These are phyloP conservation scores for Pseudocercospora fijiensis DNA, from an alignment of 2,329 filamentous ascomycete genomes.

Conservation along the genomic window DNA sequence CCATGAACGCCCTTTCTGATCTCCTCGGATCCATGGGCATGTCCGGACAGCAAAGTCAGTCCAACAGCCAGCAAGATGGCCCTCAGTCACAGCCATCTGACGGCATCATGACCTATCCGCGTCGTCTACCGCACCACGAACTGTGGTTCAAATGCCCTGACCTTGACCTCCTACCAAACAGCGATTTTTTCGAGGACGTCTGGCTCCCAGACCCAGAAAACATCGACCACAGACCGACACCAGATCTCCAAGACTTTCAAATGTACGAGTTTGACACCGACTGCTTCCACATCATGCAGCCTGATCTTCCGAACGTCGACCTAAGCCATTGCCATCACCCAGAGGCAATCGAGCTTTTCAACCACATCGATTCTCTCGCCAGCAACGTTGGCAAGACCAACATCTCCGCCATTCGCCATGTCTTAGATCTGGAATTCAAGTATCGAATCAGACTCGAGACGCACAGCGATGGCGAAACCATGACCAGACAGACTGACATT, in stretches of 20 bases:
- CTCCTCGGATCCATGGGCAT: neutral
- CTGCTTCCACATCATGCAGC: conserved; percentile 6
- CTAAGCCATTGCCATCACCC: neutral
- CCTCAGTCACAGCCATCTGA: neutral
- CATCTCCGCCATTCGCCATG: conserved; percentile 5
- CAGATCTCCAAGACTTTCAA: conserved; percentile 4
- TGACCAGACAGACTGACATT: conserved; percentile 7
- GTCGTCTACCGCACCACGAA: conserved; percentile 12
- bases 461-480: neutral
- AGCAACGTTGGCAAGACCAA: conserved; percentile 5
- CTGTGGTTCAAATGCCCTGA: conserved; percentile 13
- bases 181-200: neutral
- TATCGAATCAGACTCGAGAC: conserved; percentile 4
- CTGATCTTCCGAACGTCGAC: neutral
- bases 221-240: conserved; percentile 6
- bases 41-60: neutral
- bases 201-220: conserved; percentile 10
- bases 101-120: neutral
- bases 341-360: neutral
- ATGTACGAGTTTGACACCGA: conserved; percentile 3
- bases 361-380: conserved; percentile 5
- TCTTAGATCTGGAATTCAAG: neutral
- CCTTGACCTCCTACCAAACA: conserved; percentile 11
- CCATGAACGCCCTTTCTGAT: neutral
- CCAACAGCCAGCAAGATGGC: neutral